Percentiles rank a stretch among this genome's conserved stretches.
phyloP scores from a whole-genome alignment of 768 basidiomycete genomes.

The Rhodotorula taiwanensis region DNA sequence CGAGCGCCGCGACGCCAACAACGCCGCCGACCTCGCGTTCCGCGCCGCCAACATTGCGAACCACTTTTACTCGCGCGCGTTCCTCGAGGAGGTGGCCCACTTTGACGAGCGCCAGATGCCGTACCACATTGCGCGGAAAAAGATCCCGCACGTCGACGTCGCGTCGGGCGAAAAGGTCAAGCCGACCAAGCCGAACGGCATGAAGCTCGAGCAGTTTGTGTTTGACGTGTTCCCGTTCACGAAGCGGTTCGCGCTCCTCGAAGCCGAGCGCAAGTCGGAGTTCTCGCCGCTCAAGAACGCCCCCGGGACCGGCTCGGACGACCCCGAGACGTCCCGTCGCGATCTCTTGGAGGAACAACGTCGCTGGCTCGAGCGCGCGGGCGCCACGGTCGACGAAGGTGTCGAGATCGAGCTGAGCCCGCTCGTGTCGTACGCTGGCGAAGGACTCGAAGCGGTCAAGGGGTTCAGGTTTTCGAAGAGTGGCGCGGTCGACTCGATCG shows the following conservation, averaged over 20 bases:
- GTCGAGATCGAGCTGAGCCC: conserved; percentile 89
- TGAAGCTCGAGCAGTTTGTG: conserved; percentile 98
- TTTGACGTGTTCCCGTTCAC: conserved; percentile 78
- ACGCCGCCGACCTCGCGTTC: conserved; percentile 69
- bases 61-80: conserved; percentile 89
- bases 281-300: conserved; percentile 98
- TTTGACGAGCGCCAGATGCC: conserved; percentile 78
- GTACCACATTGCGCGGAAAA: conserved; percentile 97
- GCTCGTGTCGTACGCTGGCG: conserved; percentile 80
- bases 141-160: conserved; percentile 78
- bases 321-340: conserved; percentile 79
- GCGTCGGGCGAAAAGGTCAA: conserved; percentile 60
- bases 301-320: conserved; percentile 80
- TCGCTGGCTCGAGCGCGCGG: conserved; percentile 71
- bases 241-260: conserved; percentile 71
- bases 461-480: conserved; percentile 72
- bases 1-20: conserved; percentile 50
- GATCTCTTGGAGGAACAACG: conserved; percentile 83
- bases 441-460: conserved; percentile 71
- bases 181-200: conserved; percentile 86
- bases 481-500: conserved; percentile 59
- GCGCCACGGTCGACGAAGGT: conserved; percentile 57
- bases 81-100: conserved; percentile 65
- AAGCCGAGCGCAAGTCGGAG: conserved; percentile 79
- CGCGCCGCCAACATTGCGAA: conserved; percentile 96